A percentile compares a stretch with the other conserved stretches of the same genome.
Conservation (phyloP, 306 rosid genomes). For the barrel medic (Medicago truncatula) region MtrunA17r5.0-ANR NC_053042.1:36479501-36480000, state of each 20-base stretch:
- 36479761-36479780: constrained; percentile 63
- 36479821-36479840: constrained; percentile 71
- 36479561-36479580: constrained; percentile 58
- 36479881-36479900: constrained; percentile 84
- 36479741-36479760: constrained; percentile 97
- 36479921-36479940: constrained; percentile 87
- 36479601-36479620: constrained; percentile 43
- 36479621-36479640: constrained; percentile 63
- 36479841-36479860: constrained; percentile 83
- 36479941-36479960: constrained; percentile 99
- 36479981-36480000: constrained; percentile 52
- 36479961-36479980: constrained; percentile 75
- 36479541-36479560: constrained; percentile 68
- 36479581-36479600: constrained; percentile 60
- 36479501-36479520: constrained; percentile 58
- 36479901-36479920: constrained; percentile 89
- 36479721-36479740: constrained; percentile 62
- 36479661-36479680: constrained; percentile 72
- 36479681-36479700: constrained; percentile 79
- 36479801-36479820: constrained; percentile 52
- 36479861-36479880: constrained; percentile 89
- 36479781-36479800: constrained; percentile 42
- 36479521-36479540: constrained; percentile 72
- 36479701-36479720: constrained; percentile 67
- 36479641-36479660: constrained; percentile 46